Conservation (phyloP, 768 basidiomycete species). For the Agrocybe chaxingu region DNA sequence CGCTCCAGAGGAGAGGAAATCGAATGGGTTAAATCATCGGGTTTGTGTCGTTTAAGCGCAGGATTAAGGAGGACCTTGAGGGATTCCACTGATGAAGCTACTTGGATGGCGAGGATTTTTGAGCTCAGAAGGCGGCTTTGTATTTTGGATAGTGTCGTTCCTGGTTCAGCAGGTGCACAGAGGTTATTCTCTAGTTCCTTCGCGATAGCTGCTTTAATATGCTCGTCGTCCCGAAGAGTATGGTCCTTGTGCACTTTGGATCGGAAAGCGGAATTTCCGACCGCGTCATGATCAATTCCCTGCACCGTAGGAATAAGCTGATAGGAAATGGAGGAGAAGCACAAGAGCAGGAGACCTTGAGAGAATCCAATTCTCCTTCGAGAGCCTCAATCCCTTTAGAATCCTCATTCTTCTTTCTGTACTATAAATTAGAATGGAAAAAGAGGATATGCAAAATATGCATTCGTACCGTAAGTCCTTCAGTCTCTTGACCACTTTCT, state of each 20-base stretch:
- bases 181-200: slow-evolving; percentile 39
- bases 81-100: slow-evolving; percentile 47
- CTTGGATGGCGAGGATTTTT: slow-evolving; percentile 62
- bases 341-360: slow-evolving; percentile 52
- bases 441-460: not conserved
- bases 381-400: slow-evolving; percentile 41
- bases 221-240: slow-evolving; percentile 45
- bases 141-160: slow-evolving; percentile 52
- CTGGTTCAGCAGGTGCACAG: slow-evolving; percentile 31
- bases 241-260: slow-evolving; percentile 76
- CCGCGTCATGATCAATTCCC: slow-evolving; percentile 53
- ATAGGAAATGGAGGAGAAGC: slow-evolving; percentile 6
- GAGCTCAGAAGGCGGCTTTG: slow-evolving; percentile 75
- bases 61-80: slow-evolving; percentile 40
- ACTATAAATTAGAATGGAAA: slow-evolving; percentile 3
- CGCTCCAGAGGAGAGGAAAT: slow-evolving; percentile 4
- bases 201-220: slow-evolving; percentile 41
- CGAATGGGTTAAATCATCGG: not conserved
- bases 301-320: slow-evolving; percentile 21
- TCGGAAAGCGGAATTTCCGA: slow-evolving; percentile 64
- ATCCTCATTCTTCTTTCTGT: slow-evolving; percentile 35
- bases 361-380: slow-evolving; percentile 54
- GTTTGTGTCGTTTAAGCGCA: slow-evolving; percentile 13
- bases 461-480: slow-evolving; percentile 58
- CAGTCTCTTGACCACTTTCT: slow-evolving; percentile 79